phyloP scores from a whole-genome alignment of 768 basidiomycete species.

The Rhizopogon vesiculosus region DNA sequence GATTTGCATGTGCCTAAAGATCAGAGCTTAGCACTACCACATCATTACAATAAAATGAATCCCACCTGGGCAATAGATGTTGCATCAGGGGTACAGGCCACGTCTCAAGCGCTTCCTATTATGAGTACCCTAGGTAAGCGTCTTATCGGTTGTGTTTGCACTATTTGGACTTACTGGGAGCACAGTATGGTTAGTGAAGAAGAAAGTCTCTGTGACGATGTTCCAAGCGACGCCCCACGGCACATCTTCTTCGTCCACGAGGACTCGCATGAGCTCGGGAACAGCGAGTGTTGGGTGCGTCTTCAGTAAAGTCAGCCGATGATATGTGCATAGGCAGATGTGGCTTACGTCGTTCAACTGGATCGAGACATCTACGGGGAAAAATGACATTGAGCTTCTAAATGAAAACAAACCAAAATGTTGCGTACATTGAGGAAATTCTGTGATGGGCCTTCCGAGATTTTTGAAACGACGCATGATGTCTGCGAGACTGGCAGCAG shows the following conservation, averaged over 20 bases:
- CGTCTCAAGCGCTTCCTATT: conserved; percentile 79
- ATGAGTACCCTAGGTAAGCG: not conserved
- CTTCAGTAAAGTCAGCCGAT: conserved; percentile 29
- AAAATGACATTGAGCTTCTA: conserved; percentile 1
- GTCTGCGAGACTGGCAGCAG: conserved; percentile 81
- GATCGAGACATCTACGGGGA: conserved; percentile 67
- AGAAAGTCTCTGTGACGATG: conserved; percentile 87
- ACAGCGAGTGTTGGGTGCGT: conserved; percentile 96
- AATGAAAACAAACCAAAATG: not conserved
- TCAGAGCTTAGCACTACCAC: not conserved
- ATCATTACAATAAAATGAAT: conserved; percentile 6
- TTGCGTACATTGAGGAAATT: conserved; percentile 75
- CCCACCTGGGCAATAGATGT: conserved; percentile 73
- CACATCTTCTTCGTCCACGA: conserved; percentile 88
- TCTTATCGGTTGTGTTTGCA: not conserved
- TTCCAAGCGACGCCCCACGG: conserved; percentile 83
- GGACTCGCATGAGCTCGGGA: conserved; percentile 90
- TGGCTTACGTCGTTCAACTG: conserved; percentile 85
- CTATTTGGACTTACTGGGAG: conserved; percentile 56
- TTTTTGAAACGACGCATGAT: conserved; percentile 94
- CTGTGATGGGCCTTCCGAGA: conserved; percentile 69
- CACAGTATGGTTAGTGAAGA: conserved; percentile 95
- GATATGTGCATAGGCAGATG: not conserved
- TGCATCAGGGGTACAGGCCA: conserved; percentile 90
- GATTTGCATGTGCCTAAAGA: conserved; percentile 75